These are phyloP conservation scores for Lasiosphaeria ovina DNA, from an alignment of 495 filamentous ascomycete species.

Conservation along the genomic window DNA sequence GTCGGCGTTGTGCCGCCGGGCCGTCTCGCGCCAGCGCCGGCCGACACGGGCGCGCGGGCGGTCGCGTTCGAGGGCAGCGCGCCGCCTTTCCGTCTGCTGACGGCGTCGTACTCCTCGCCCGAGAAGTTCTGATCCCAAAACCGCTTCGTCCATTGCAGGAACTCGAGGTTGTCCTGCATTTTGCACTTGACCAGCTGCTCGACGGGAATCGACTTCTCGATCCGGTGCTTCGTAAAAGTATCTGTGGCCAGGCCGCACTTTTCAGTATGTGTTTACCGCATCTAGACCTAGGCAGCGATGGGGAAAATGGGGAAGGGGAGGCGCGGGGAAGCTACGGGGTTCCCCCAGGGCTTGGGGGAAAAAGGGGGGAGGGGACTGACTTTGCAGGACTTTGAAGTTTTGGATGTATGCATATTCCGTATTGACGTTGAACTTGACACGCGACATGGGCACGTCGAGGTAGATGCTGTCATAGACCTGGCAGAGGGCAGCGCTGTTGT, in stretches of 20 bases:
- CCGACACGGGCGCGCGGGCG: constrained; percentile 40
- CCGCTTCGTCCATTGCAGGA: constrained; percentile 92
- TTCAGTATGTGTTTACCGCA: constrained; percentile 18
- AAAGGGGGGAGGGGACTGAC: constrained; percentile 50
- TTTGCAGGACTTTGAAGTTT: constrained; percentile 96
- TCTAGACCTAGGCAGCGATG: neutral
- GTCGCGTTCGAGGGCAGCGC: constrained; percentile 54
- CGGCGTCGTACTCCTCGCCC: constrained; percentile 91
- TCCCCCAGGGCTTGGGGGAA: neutral
- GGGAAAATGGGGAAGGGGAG: constrained; percentile 6
- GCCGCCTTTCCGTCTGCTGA: constrained; percentile 76
- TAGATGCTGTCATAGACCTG: constrained; percentile 98
- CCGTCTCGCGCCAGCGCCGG: constrained; percentile 46
- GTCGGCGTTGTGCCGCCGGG: constrained; percentile 73
- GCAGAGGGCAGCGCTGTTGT: constrained; percentile 82
- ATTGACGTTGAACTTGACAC: constrained; percentile 97
- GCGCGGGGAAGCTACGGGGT: constrained; percentile 1
- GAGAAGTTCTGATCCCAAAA: constrained; percentile 99
- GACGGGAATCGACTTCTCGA: constrained; percentile 86
- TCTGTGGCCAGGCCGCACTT: constrained; percentile 45
- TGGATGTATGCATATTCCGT: constrained; percentile 95
- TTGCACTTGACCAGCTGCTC: constrained; percentile 92
- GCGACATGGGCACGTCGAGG: constrained; percentile 91
- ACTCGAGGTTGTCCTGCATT: constrained; percentile 99
- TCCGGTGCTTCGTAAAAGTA: constrained; percentile 75